Evolutionary conservation across 2,329 filamentous ascomycete species (phyloP).

Genomic region (Thielaviopsis ethacetica): DNA sequence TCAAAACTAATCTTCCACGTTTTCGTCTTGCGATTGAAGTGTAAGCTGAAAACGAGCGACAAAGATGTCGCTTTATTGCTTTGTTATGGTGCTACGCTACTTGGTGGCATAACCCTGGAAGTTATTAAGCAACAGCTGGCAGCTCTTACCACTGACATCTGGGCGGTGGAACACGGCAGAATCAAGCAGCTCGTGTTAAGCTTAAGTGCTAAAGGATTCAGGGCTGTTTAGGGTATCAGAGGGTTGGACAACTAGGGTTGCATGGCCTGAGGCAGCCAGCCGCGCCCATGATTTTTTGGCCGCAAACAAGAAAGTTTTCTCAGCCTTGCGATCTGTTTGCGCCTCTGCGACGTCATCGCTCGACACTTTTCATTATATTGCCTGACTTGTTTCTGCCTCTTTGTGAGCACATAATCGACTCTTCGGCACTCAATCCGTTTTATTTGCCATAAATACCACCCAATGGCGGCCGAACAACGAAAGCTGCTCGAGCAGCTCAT

Average conservation of each 20-base stretch:
- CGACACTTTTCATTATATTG: neutral
- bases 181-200: conserved; percentile 9
- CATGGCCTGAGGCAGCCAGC: neutral
- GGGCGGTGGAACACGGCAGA: conserved; percentile 13
- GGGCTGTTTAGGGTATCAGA: neutral
- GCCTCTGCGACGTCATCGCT: neutral
- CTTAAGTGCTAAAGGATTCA: neutral
- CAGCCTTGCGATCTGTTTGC: conserved; percentile 5
- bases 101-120: neutral
- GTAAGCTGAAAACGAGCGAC: neutral
- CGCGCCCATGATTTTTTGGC: neutral
- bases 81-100: neutral
- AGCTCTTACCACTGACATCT: neutral
- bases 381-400: too few species aligned
- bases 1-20: neutral
- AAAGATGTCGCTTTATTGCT: neutral
- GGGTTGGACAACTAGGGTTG: neutral
- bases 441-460: neutral
- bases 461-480: conserved; percentile 92
- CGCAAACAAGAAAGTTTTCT: conserved; percentile 5
- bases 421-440: neutral
- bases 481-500: conserved; percentile 97
- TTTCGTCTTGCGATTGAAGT: neutral
- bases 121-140: neutral
- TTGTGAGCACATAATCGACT: too few species aligned